Conservation (phyloP, 148 eudicot genomes). For the Rhododendron vialii region DNA sequence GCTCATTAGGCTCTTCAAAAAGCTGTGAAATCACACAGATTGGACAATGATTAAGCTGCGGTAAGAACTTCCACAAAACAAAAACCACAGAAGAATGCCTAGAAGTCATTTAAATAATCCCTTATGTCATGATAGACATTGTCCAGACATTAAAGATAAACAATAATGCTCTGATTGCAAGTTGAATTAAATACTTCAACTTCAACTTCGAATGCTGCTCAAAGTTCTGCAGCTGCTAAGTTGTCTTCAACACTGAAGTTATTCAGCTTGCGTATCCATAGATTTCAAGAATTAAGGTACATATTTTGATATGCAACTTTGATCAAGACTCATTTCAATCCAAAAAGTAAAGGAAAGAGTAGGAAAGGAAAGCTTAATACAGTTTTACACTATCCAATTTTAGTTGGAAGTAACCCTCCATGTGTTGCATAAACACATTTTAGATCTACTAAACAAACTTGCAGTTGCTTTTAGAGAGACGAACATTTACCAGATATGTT, state of each 20-base stretch:
- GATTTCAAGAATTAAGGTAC: neutral
- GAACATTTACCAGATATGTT: neutral
- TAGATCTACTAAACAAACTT: neutral
- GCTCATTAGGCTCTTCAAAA: slow-evolving; percentile 57
- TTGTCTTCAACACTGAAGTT: neutral
- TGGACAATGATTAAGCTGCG: neutral
- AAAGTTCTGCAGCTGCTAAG: neutral
- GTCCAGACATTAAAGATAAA: neutral
- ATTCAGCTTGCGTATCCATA: neutral
- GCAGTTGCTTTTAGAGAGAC: neutral
- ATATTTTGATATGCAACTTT: neutral
- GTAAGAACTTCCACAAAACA: neutral
- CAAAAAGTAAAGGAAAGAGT: neutral
- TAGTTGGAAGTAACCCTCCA: neutral
- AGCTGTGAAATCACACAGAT: slow-evolving; percentile 31
- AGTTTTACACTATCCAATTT: neutral
- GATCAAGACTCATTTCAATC: neutral
- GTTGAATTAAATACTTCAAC: neutral
- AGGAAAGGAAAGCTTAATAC: neutral
- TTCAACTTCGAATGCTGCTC: neutral
- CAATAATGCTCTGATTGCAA: neutral
- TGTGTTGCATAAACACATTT: neutral
- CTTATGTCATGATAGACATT: neutral
- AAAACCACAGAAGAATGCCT: neutral
- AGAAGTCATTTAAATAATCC: neutral